phyloP scores from a whole-genome alignment of 768 basidiomycete species.

The Kondoa subrosea region DNA sequence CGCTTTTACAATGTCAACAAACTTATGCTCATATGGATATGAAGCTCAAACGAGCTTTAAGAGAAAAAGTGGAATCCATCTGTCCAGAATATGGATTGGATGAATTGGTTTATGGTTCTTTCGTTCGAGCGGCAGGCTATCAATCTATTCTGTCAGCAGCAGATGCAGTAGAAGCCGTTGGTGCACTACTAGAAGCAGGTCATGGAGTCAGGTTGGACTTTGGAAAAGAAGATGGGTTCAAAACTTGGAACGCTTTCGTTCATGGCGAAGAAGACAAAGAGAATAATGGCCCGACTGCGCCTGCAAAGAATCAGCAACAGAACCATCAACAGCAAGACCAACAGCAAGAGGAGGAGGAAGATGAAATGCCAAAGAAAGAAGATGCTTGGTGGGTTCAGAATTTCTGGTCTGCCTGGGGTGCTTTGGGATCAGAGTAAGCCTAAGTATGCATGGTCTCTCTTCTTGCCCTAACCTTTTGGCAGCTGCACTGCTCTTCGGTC shows the following conservation, averaged over 20 bases:
- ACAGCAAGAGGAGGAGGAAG: slow-evolving; percentile 28
- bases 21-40: slow-evolving; percentile 90
- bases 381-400: slow-evolving; percentile 72
- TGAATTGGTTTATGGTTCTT: slow-evolving; percentile 84
- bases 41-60: slow-evolving; percentile 65
- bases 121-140: slow-evolving; percentile 80
- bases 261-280: slow-evolving; percentile 19
- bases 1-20: slow-evolving; percentile 83
- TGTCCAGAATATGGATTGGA: slow-evolving; percentile 89
- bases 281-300: slow-evolving; percentile 37
- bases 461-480: neutral
- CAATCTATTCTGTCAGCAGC: slow-evolving; percentile 74
- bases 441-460: neutral
- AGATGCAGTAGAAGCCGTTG: slow-evolving; percentile 78
- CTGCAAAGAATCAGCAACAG: slow-evolving; percentile 34
- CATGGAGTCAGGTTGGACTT: slow-evolving; percentile 78
- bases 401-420: slow-evolving; percentile 91
- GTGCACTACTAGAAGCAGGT: slow-evolving; percentile 75
- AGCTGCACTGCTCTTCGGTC: slow-evolving; percentile 58
- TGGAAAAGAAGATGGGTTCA: slow-evolving; percentile 53
- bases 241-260: slow-evolving; percentile 9
- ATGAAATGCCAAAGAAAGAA: slow-evolving; percentile 33
- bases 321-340: slow-evolving; percentile 28
- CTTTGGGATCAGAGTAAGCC: slow-evolving; percentile 63
- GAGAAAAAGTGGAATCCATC: slow-evolving; percentile 65